phyloP scores from a whole-genome alignment of 2,329 filamentous ascomycete species.

The Colletotrichum lini region DNA sequence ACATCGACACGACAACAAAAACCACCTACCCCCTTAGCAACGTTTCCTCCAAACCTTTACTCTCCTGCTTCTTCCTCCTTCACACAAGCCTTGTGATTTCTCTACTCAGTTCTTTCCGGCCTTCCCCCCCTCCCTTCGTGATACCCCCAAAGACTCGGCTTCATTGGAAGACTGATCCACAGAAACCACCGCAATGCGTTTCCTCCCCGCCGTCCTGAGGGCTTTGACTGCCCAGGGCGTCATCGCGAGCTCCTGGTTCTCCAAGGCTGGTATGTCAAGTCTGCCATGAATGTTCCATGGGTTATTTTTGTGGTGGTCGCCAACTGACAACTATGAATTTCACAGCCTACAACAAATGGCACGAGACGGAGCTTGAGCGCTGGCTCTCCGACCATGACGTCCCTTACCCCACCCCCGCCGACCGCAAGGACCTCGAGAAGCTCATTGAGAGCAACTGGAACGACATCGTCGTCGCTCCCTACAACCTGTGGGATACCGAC shows the following conservation, averaged over 20 bases:
- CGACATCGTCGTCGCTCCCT: conserved; percentile 79
- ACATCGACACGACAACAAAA: conserved; percentile 43
- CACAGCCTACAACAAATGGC: conserved; percentile 97
- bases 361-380: conserved; percentile 95
- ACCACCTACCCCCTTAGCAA: conserved; percentile 35
- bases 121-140: conserved; percentile 13
- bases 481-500: conserved; percentile 81
- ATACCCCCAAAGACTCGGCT: conserved; percentile 38
- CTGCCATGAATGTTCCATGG: neutral
- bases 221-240: conserved; percentile 80
- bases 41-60: conserved; percentile 14
- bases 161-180: conserved; percentile 36
- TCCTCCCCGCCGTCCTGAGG: conserved; percentile 78
- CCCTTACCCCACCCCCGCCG: conserved; percentile 89
- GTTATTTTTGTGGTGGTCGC: conserved; percentile 2
- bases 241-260: conserved; percentile 86
- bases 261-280: conserved; percentile 79
- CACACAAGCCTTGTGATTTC: conserved; percentile 29
- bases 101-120: conserved; percentile 44
- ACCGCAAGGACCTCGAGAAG: conserved; percentile 94
- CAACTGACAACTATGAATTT: conserved; percentile 27
- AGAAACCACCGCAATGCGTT: conserved; percentile 76
- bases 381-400: conserved; percentile 96
- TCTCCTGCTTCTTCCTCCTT: conserved; percentile 21
- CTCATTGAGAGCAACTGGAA: conserved; percentile 95